Base-by-base conservation (phyloP, 768 basidiomycete species). In the Suillus subalutaceus region DNA sequence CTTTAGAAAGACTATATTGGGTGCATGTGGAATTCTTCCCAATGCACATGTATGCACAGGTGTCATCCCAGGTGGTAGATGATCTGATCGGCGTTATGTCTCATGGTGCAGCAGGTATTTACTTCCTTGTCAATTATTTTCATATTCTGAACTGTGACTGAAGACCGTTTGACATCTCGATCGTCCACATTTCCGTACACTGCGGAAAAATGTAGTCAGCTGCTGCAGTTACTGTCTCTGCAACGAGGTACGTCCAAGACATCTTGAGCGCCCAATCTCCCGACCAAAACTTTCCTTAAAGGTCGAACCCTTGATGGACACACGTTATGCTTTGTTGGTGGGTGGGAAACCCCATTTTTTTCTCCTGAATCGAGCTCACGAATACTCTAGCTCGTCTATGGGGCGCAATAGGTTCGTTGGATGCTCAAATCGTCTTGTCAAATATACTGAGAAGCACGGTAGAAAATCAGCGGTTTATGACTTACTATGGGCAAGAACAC, bases 1-100 rank as follows among this genome's bases (percentile, higher is more conserved):
- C 79, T 4, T 69, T 89, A 9, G 80, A 86, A 57, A 80, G 82
- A 35, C 75, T 86, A 18, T 90, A 87, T 65, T 90, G 89, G 90
- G 71, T 70, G 1, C 90, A 91, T 66, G 74, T 88, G 20, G 88
- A 90, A 69, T 84, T 79, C 66, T 90, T 87, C 72, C 88, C 87
- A 0, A 86, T 84, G 77, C 89, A 90, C 68, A 68, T 80, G 15
- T 62, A 65, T 18, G 70, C 73, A 15, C 72, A 77, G 3, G 70
- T 88, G 20, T 5, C 71, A 74, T 8, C 68, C 69, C 30, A 71
- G 23, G 69, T 73, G 6, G 68, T 87, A 18, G 81, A 85, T 20
- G 83, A 87, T 26, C 78, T 88, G 10, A 82, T 83, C 57, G 77
- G 81, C 50, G 77, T 88, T 1, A 82, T 90, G 58, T 79, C 84